Base-by-base conservation (phyloP, 139 green algal genomes). In the Asterochloris erici region DNA sequence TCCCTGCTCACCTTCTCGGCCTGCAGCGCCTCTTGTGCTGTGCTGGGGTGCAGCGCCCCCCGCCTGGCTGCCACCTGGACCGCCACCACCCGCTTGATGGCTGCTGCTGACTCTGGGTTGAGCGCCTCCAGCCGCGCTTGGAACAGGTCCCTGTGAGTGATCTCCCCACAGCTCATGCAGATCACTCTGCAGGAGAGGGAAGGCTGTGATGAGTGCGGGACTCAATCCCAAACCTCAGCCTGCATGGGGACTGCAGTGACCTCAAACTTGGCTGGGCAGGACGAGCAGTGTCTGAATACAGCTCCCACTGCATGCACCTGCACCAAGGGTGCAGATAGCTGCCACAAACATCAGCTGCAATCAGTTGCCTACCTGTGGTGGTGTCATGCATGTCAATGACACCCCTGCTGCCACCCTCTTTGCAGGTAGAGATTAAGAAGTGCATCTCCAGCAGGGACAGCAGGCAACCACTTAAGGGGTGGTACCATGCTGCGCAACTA, bases 81-180 rank as follows among this genome's bases (percentile, higher is more conserved):
- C 68, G 28, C 76, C 27, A 85, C 80, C 73, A 87, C 38, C 23
- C 85, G 71, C 12, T 83, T 84, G 47, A 91, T 87, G 10, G 85
- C 86, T 13, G 74, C 86, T 0, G 88, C 88, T 9, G 83, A 86
- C 0, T 77, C 78, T 11, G 93, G 92, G 69, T 97, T 97, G 23
- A 96, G 86, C 15, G 74, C 82, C 16, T 81, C 84, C 66, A 98
- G 86, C 63, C 38, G 61, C 19, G 82, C 54, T 84, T 98, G 94
- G 63, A 97, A 79, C 0, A 84, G 83, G 14, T 88, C 54, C 17
- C 94, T 86, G 47, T 76, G 73, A 61, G 74, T 90, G 21, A 88
- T 82, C 29, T 74, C 17, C 21, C 87, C 88, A 86, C 94, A 98
- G 21, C 63, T 79, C 68, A 93, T 89, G 83, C 93, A 97, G 10